These are phyloP conservation scores for Phlebopus sp. DNA, from an alignment of 1,284 basidiomycete genomes.

Conservation along the genomic window DNA sequence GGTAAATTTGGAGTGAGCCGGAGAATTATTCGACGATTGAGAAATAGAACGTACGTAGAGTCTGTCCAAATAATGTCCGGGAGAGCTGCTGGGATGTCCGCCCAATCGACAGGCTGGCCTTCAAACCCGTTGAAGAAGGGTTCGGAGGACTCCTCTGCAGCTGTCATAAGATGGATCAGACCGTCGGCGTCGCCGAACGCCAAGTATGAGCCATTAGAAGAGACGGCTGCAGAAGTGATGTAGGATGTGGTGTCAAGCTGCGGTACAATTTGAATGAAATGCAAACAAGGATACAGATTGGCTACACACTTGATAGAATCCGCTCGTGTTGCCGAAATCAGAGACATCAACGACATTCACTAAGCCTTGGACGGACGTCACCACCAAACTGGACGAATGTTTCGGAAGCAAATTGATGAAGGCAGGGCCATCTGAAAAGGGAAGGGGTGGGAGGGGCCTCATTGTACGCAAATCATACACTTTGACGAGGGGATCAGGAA, in stretches of 20 bases:
- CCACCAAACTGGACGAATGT: conserved; percentile 72
- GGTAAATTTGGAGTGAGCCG: not conserved
- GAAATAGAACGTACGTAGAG: conserved; percentile 56
- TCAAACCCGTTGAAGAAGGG: conserved; percentile 87
- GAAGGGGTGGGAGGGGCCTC: conserved; percentile 77
- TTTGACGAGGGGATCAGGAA: conserved; percentile 91
- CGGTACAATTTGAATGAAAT: conserved; percentile 11
- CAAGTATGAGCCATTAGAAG: conserved; percentile 85
- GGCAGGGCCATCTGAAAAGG: conserved; percentile 86
- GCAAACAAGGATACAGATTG: not conserved
- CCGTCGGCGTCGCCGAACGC: conserved; percentile 93
- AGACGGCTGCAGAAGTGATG: conserved; percentile 80
- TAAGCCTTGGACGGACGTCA: conserved; percentile 83
- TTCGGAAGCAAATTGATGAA: conserved; percentile 85
- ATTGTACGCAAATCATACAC: conserved; percentile 88
- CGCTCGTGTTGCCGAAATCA: conserved; percentile 62
- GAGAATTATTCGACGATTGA: no score
- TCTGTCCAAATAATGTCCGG: conserved; percentile 81
- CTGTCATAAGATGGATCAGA: conserved; percentile 80
- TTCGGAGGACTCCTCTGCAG: conserved; percentile 56
- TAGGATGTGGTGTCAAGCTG: conserved; percentile 72
- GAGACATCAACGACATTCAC: conserved; percentile 88
- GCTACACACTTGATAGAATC: conserved; percentile 70
- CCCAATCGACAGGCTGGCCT: conserved; percentile 81
- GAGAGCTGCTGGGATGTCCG: conserved; percentile 69